These are phyloP conservation scores for Gigaspora rosea DNA, from an alignment of 192 early-diverging fungal species.

Conservation along the genomic window DNA sequence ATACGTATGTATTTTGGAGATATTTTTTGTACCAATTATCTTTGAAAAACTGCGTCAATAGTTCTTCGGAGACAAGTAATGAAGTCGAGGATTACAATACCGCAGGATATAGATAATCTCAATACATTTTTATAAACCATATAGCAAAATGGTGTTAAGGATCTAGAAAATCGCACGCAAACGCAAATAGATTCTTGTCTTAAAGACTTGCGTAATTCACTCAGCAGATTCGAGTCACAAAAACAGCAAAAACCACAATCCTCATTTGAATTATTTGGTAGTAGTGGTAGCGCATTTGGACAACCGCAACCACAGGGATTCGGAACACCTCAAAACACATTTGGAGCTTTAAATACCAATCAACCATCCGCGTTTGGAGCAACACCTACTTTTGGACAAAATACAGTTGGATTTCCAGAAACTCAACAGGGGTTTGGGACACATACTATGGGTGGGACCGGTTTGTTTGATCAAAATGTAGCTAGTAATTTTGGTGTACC, in stretches of 20 bases:
- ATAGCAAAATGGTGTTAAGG: constrained; percentile 11
- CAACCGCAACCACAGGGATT: constrained; percentile 1
- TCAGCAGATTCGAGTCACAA: background rate
- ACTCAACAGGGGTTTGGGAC: background rate
- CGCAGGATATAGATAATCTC: background rate
- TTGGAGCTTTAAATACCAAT: background rate
- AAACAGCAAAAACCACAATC: constrained; percentile 4
- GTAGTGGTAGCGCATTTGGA: background rate
- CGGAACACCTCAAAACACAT: background rate
- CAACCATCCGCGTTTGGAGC: background rate
- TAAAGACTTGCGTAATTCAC: background rate
- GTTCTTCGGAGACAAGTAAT: constrained; percentile 1
- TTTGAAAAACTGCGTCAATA: background rate
- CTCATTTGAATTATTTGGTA: background rate
- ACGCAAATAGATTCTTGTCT: background rate
- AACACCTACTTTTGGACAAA: constrained; percentile 1
- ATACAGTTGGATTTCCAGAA: background rate
- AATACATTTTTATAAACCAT: background rate
- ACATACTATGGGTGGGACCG: background rate
- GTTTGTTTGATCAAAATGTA: background rate
- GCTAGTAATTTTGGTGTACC: background rate
- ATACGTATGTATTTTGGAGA: constrained; percentile 25
- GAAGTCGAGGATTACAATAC: background rate
- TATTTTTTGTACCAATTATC: background rate
- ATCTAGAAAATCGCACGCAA: constrained; percentile 1